Evolutionary conservation across 441 rosid species (phyloP).

Genomic region (Raphanus hybrid): DNA sequence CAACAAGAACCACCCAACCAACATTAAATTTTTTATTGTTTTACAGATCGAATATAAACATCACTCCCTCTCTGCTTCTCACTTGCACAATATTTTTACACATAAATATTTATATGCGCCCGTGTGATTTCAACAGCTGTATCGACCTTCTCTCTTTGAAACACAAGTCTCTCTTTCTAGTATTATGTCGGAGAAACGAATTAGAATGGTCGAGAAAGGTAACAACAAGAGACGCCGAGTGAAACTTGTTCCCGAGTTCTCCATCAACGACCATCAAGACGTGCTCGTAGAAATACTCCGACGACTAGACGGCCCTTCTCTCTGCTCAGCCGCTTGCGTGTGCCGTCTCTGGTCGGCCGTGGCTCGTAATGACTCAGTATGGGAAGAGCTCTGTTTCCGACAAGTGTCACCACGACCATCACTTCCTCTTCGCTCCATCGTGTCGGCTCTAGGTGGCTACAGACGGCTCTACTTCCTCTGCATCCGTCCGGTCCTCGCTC

Average conservation of each 20-base stretch:
- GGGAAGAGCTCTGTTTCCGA: conserved; percentile 93
- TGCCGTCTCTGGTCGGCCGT: conserved; percentile 89
- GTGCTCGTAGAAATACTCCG: conserved; percentile 72
- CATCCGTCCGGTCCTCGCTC: conserved; percentile 68
- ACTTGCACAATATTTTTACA: conserved; percentile 26
- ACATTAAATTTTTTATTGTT: conserved; percentile 29
- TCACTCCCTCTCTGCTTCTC: conserved; percentile 33
- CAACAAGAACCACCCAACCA: conserved; percentile 38
- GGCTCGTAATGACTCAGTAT: conserved; percentile 69
- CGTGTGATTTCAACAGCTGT: conserved; percentile 40
- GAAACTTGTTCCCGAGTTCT: conserved; percentile 38
- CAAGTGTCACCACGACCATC: conserved; percentile 70
- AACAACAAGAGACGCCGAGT: conserved; percentile 42
- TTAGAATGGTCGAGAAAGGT: conserved; percentile 23
- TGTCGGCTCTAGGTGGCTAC: conserved; percentile 88
- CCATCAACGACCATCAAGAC: conserved; percentile 83
- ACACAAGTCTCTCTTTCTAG: conserved; percentile 10
- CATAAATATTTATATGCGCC: conserved; percentile 14
- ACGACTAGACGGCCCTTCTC: conserved; percentile 83
- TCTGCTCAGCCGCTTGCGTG: conserved; percentile 81
- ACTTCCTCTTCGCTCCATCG: conserved; percentile 62
- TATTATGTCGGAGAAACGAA: conserved; percentile 39
- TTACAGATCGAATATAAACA: conserved; percentile 37
- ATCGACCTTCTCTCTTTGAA: conserved; percentile 24
- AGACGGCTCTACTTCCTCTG: conserved; percentile 83